A percentile compares a stretch with the other conserved stretches of the same genome.
These are phyloP conservation scores for Ajuga chamaepitys DNA, from an alignment of 257 asterid genomes.

Conservation along the genomic window DNA sequence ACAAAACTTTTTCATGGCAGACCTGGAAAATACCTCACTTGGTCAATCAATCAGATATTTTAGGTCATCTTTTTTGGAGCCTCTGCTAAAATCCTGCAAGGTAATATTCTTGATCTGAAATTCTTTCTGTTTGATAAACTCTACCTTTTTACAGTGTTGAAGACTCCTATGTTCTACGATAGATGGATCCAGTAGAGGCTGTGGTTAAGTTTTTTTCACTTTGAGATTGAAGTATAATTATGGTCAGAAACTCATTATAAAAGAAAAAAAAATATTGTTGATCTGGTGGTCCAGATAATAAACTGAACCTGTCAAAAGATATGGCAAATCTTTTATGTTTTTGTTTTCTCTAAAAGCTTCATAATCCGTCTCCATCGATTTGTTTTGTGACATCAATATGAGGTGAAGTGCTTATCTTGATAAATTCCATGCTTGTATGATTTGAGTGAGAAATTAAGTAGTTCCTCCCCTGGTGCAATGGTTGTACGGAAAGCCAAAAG, in stretches of 20 bases:
- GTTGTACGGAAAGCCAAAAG: background rate
- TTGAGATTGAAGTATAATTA: background rate
- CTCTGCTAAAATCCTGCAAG: constrained; percentile 92
- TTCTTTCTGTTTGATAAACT: background rate
- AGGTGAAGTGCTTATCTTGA: background rate
- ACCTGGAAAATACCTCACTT: constrained; percentile 69
- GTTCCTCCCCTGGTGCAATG: background rate
- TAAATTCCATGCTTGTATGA: background rate
- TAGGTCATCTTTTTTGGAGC: constrained; percentile 68
- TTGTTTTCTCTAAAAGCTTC: too few relatives aligned
- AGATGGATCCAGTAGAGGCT: too few relatives aligned
- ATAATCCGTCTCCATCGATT: background rate
- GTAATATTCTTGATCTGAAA: constrained; percentile 28
- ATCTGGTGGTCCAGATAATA: too few relatives aligned
- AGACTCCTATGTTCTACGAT: background rate
- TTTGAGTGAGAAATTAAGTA: background rate
- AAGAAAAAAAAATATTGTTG: background rate
- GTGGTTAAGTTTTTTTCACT: background rate
- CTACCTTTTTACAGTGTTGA: background rate
- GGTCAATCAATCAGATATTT: constrained; percentile 69
- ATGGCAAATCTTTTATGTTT: too few relatives aligned
- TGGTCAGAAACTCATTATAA: background rate
- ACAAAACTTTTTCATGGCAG: constrained; percentile 29
- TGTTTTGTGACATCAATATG: background rate
- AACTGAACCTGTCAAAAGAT: too few relatives aligned